Evolutionary conservation across 192 early-diverging fungal species (phyloP), one percentile per base, ranked within the genome.

Genomic region (Coemansia sp.): DNA sequence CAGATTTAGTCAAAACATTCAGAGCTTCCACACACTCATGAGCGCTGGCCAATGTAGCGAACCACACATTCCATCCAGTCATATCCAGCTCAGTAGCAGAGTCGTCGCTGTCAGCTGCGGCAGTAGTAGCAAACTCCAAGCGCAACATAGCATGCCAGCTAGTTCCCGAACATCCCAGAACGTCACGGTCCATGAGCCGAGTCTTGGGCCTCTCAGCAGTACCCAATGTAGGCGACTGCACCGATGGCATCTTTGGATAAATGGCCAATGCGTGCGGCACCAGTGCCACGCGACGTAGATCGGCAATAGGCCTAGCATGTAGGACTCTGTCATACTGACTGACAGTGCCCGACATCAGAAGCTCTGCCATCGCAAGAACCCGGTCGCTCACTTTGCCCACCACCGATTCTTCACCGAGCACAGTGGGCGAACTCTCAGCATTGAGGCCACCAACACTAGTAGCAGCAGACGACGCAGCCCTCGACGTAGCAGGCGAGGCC

Each of bases 21-120:
- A 85, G 62, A 7, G 83, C 69, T 40, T 85, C 83, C n/a, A 65
- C 65, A 31, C 75, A 78, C 55, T 85, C 83, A 1, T 60, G 50
- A 4, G 78, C 78, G 31, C 78, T 80, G 10, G 83, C 68, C 20
- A 50, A 15, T 10, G 75, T 78, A 7, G 72, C 76, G 36, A 85
- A 85, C 77, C 78, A 77, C 19, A 85, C 58, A n/a, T 36, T 46
- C 83, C 83, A 74, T 5, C 64, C 56, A 50, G 59, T 11, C 60
- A 17, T 29, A 19, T 42, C 31, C n/a, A 42, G 15, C 39, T 36
- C 64, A 59, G 61, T 67, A 4, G 3, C 59, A 29, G 50, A 20
- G 39, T 41, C 45, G 20, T 51, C 24, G 22, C 20, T 15, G 2
- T 39, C 53, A 10, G 63, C 32, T 20, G 63, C 32, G 5, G 50